phyloP scores from a whole-genome alignment of 257 asterid genomes.

The Lavandula angustifolia region DNA sequence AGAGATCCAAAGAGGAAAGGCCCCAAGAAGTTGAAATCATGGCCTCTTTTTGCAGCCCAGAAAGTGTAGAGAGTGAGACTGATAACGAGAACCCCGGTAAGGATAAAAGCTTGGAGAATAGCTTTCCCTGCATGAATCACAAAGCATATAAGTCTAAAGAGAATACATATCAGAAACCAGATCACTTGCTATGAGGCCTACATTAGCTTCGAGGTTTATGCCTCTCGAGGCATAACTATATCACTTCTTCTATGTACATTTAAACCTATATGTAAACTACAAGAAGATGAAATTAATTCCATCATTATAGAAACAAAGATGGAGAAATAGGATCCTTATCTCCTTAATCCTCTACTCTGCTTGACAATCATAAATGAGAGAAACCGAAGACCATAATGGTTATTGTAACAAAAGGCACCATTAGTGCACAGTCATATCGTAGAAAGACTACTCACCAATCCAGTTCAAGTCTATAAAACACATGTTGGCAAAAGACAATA shows the following conservation, averaged over 20 bases:
- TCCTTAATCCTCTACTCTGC: background rate
- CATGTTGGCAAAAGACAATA: background rate
- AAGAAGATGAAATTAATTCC: background rate
- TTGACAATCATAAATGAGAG: background rate
- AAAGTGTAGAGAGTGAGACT: constrained; percentile 63
- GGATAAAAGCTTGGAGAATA: constrained; percentile 50
- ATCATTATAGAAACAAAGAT: background rate
- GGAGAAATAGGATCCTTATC: background rate
- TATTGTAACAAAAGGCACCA: background rate
- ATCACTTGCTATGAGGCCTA: too few species aligned
- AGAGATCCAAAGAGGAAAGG: constrained; percentile 57
- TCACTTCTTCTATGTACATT: background rate
- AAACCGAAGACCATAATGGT: background rate
- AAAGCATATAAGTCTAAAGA: background rate
- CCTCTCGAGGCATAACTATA: too few species aligned
- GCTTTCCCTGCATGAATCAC: constrained; percentile 48
- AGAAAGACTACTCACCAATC: too few species aligned
- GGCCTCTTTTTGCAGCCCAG: constrained; percentile 64
- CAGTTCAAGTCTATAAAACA: background rate
- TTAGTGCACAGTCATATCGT: background rate
- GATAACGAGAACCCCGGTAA: constrained; percentile 50
- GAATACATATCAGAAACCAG: background rate
- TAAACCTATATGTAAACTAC: background rate
- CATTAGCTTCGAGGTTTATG: too few species aligned
- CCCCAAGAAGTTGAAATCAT: constrained; percentile 57